Evolutionary conservation across 2,329 filamentous ascomycete species (phyloP).

Genomic region (Pseudopyrenochaeta lycopersici): DNA sequence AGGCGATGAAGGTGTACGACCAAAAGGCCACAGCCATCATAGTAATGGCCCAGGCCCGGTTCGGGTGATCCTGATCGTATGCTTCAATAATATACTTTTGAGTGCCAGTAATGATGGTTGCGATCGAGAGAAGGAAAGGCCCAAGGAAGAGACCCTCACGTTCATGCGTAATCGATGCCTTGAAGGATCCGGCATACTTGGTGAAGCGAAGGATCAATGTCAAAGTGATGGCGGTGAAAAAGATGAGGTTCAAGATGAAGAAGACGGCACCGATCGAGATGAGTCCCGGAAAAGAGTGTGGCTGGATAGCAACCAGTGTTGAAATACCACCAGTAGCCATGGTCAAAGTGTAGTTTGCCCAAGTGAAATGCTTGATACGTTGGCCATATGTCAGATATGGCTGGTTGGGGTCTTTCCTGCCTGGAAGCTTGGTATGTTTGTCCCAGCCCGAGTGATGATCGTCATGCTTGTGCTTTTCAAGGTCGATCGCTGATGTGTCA

Average conservation of each 20-base stretch:
- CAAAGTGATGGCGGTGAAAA: constrained; percentile 50
- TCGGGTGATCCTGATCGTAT: constrained; percentile 48
- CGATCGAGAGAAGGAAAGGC: constrained; percentile 52
- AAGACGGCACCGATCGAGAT: constrained; percentile 61
- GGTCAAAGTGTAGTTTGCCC: constrained; percentile 59
- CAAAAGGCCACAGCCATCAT: constrained; percentile 54
- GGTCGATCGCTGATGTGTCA: constrained; percentile 29
- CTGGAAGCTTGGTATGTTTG: constrained; percentile 35
- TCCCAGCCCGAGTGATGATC: constrained; percentile 28
- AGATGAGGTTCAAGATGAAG: constrained; percentile 60
- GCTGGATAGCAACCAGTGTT: constrained; percentile 54
- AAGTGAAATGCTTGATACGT: constrained; percentile 54
- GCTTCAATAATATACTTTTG: constrained; percentile 47
- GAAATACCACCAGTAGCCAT: constrained; percentile 60
- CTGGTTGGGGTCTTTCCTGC: constrained; percentile 45
- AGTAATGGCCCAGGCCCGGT: constrained; percentile 52
- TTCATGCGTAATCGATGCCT: constrained; percentile 58
- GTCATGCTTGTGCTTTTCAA: constrained; percentile 41
- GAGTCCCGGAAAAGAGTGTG: constrained; percentile 59
- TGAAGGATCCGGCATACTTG: constrained; percentile 55
- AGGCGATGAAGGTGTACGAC: constrained; percentile 54
- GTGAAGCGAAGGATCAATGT: constrained; percentile 56
- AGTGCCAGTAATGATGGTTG: constrained; percentile 55
- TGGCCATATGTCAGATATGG: constrained; percentile 38
- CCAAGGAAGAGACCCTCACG: constrained; percentile 61